Conservation (phyloP, 116 monocot genomes). For the Zostera marina region DNA sequence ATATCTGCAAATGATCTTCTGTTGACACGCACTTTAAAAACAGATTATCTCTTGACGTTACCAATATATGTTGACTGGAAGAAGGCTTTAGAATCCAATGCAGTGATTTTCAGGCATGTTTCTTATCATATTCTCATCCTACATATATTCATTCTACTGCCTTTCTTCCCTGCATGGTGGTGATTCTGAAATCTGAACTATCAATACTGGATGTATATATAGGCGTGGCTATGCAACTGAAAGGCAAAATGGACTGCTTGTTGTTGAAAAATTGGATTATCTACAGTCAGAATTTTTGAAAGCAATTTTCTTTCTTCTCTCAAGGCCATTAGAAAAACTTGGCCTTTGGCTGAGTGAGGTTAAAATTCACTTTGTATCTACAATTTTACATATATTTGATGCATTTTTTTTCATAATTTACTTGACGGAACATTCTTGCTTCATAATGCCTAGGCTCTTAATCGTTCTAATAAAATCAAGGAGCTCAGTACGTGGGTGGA, state of each 20-base stretch:
- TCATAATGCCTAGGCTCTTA: slow-evolving; percentile 25
- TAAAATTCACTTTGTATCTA: slow-evolving; percentile 1
- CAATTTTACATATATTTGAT: background rate
- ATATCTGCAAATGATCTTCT: slow-evolving; percentile 73
- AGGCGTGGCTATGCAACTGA: slow-evolving; percentile 93
- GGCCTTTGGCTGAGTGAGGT: slow-evolving; percentile 59
- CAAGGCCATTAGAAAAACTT: slow-evolving; percentile 52
- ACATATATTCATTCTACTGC: background rate
- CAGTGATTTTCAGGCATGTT: slow-evolving; percentile 81
- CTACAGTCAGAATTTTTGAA: slow-evolving; percentile 83
- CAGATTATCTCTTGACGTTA: slow-evolving; percentile 78
- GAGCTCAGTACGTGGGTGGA: slow-evolving; percentile 35
- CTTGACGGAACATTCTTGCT: background rate
- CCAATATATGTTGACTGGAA: slow-evolving; percentile 99
- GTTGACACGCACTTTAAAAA: slow-evolving; percentile 64
- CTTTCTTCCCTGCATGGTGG: background rate
- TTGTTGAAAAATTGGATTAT: slow-evolving; percentile 89
- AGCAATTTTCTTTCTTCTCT: slow-evolving; percentile 56
- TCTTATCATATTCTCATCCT: background rate
- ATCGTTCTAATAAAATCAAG: slow-evolving; percentile 21
- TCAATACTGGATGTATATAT: slow-evolving; percentile 2
- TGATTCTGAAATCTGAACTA: background rate
- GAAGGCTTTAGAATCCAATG: slow-evolving; percentile 69
- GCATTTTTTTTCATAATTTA: background rate
- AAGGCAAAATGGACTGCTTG: slow-evolving; percentile 69